phyloP scores from a whole-genome alignment of 768 basidiomycete genomes.

The Boletus sp. region DNA sequence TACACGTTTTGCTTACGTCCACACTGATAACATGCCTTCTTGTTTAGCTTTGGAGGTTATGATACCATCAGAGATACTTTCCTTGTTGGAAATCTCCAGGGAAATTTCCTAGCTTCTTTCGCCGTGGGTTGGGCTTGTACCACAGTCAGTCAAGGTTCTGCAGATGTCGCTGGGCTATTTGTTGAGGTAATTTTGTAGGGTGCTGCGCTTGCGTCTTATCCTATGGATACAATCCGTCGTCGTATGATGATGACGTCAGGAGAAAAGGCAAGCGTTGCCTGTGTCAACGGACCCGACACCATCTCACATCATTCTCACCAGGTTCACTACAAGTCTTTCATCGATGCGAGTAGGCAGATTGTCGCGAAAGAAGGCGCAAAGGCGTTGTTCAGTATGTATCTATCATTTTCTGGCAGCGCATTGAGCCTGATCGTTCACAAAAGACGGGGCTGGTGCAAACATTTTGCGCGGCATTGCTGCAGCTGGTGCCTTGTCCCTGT shows the following conservation, averaged over 20 bases:
- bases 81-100: constrained; percentile 37
- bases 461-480: constrained; percentile 50
- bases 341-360: constrained; percentile 40
- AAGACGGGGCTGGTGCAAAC: constrained; percentile 60
- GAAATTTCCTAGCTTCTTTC: constrained; percentile 41
- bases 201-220: constrained; percentile 39
- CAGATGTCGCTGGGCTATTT: neutral
- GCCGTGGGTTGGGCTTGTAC: constrained; percentile 41
- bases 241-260: constrained; percentile 50
- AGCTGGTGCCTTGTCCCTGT: constrained; percentile 56
- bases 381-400: constrained; percentile 35
- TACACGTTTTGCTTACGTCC: neutral
- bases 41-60: constrained; percentile 40
- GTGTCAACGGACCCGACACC: neutral
- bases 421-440: constrained; percentile 9
- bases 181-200: constrained; percentile 21
- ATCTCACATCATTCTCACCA: constrained; percentile 5
- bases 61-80: constrained; percentile 39
- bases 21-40: neutral
- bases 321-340: constrained; percentile 38
- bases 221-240: constrained; percentile 43
- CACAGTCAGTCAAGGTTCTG: constrained; percentile 26
- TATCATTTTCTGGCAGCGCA: neutral
- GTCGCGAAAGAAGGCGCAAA: constrained; percentile 38
- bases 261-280: constrained; percentile 22